A percentile compares a stretch with the other conserved stretches of the same genome.
These are phyloP conservation scores for Neofusicoccum laricinum DNA, from an alignment of 2,329 filamentous ascomycete genomes.

Conservation along the genomic window DNA sequence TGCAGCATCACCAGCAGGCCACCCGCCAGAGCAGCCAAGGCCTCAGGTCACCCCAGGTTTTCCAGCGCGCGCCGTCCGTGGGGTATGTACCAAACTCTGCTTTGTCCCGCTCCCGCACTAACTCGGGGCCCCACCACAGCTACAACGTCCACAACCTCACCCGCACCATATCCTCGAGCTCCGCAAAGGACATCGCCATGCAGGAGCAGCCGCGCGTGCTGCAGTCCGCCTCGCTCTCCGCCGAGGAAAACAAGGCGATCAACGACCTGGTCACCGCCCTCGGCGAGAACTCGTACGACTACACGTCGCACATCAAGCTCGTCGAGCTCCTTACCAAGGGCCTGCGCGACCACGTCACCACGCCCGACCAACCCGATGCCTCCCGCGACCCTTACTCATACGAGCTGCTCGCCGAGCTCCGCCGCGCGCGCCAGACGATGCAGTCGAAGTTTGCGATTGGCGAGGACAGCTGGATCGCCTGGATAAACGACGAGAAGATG, in stretches of 20 bases:
- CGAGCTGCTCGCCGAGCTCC: constrained; percentile 44
- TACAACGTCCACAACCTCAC: constrained; percentile 29
- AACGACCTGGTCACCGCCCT: constrained; percentile 43
- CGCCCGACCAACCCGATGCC: constrained; percentile 23
- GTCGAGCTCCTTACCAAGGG: constrained; percentile 50
- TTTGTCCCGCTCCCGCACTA: constrained; percentile 3
- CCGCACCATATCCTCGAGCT: constrained; percentile 42
- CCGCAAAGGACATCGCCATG: constrained; percentile 46
- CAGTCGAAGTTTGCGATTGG: constrained; percentile 66
- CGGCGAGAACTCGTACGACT: constrained; percentile 48
- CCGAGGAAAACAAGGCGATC: constrained; percentile 43
- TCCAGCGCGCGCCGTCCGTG: constrained; percentile 34
- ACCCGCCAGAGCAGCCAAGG: constrained; percentile 34
- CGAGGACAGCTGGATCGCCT: constrained; percentile 75
- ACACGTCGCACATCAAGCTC: constrained; percentile 47
- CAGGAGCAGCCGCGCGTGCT: constrained; percentile 46
- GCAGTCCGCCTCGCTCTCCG: constrained; percentile 41
- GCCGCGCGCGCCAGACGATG: constrained; percentile 56
- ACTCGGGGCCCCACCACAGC: constrained; percentile 11
- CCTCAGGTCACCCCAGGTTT: constrained; percentile 22
- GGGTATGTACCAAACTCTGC: constrained; percentile 27
- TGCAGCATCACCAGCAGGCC: constrained; percentile 46
- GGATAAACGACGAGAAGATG: constrained; percentile 69
- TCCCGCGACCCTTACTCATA: constrained; percentile 38
- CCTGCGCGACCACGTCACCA: constrained; percentile 40